Base-by-base conservation (phyloP, 2,329 filamentous ascomycete genomes). In the Allantophomopsis cytisporea region DNA sequence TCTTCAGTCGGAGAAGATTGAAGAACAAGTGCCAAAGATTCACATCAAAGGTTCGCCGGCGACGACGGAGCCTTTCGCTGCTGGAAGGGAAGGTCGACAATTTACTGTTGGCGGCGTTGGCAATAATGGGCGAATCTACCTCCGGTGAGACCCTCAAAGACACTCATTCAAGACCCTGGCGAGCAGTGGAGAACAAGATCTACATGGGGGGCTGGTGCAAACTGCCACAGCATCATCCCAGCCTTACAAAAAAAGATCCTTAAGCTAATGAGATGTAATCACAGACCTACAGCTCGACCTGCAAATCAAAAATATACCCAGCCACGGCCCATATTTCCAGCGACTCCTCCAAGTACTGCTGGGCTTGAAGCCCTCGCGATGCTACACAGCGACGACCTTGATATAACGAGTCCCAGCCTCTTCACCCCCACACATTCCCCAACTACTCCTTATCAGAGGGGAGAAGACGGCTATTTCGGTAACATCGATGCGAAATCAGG, bases 101-200 rank as follows among this genome's bases (percentile, higher is more conserved):
- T 88, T 89, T 55, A 78, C 81, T 2, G 83, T 89, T 40, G 76
- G 80, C 38, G 88, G 87, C 57, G 83, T 89, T 43, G 83, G 83
- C 17, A 83, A 86, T 55, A 86, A 87, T 60, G 83, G 83, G 31
- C 77, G 79, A 55, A 84, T 89, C 58, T 89, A 86, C 59, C 57
- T 89, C 48, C 83, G 81, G 81, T 88, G 75, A 54, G 72, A 45
- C 23, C 8, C 23, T 28, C 23, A 40, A 35, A 30, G 52, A 43
- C 45, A 41, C 37, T 28, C 23, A 28, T 43, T 33, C 39, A 28
- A 28, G 23, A 28, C 10, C 23, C 23, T 28, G 23, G 23, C 23
- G 23, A 10, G 23, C 23, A 28, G 23, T 28, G 23, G 23, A 28
- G 23, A 28, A 28, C 23, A 28, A 28, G 23, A 28, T 28, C 23